Evolutionary conservation across 176 grass and related monocot genomes (phyloP).

Genomic region (Avena insularis): DNA sequence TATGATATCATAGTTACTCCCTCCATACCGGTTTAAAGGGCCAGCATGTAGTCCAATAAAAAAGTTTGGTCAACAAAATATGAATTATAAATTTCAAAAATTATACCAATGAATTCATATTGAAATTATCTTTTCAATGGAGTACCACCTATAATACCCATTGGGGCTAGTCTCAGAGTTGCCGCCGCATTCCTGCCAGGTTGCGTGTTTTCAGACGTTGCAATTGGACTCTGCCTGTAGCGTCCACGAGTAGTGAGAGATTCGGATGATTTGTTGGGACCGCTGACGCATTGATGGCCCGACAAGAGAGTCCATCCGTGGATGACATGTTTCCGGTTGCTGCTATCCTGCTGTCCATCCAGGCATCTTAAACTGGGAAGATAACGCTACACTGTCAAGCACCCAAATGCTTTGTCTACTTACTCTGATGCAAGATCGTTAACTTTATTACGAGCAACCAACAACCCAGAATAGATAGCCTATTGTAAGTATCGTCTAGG

Average conservation of each 20-base stretch:
- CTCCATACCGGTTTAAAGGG: too few species aligned
- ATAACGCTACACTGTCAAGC: neutral
- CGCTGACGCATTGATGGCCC: neutral
- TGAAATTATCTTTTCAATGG: too few species aligned
- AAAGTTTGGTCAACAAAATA: too few species aligned
- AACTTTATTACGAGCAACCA: too few species aligned
- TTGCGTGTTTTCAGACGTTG: neutral
- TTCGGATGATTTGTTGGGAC: neutral
- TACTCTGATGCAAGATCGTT: neutral
- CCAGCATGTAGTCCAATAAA: too few species aligned
- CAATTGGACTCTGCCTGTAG: neutral
- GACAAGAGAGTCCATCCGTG: neutral
- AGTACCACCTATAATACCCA: too few species aligned
- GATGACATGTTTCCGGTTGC: neutral
- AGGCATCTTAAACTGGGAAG: neutral
- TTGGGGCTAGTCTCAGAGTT: neutral
- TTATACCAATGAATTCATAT: too few species aligned
- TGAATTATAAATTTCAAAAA: too few species aligned
- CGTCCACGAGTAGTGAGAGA: neutral
- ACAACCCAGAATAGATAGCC: too few species aligned
- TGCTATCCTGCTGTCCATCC: conserved; percentile 14
- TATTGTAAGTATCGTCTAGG: too few species aligned
- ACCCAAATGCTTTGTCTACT: neutral
- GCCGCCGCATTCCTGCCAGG: too few species aligned
- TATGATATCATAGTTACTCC: too few species aligned